Base-by-base conservation (phyloP, 139 green algal genomes). In the Chlorella vulgaris region DNA sequence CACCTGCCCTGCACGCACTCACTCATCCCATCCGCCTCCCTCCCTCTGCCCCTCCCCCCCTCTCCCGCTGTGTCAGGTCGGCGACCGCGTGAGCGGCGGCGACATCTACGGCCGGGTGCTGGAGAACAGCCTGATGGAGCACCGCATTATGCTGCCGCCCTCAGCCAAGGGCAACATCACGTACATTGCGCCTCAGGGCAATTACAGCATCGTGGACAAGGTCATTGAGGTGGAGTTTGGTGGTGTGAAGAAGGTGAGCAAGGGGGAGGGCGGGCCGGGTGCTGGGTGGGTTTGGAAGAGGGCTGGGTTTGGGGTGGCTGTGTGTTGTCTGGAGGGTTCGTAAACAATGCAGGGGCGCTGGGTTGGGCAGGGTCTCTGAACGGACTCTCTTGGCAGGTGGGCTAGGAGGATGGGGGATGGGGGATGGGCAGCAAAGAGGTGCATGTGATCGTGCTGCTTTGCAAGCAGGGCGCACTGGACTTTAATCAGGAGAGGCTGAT, bases 141-240 rank as follows among this genome's bases (percentile, higher is more conserved):
- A 99, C 90, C 84, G 84, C 61, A 84, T 99, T 21, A 97, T 98
- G 94, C 84, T 98, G 77, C 97, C 96, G 0, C 95, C 97, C 10
- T 87, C 83, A 18, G 94, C 95, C 0, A 88, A 91, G 26, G 97
- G 97, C 31, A 95, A 88, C 35, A 86, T 99, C 63, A 95, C 90
- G 55, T 99, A 96, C 86, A 91, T 99, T 24, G 97, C 97, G 0
- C 94, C 94, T 15, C 60, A 90, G 7, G 96, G 96, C 24, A 76
- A 97, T 33, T 99, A 99, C 92, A 94, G 83, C 60, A 86, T 98
- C 22, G 79, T 93, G 0, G 95, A 98, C 78, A 93, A 96, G 81
- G 92, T 99, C 33, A 96, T 99, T 53, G 97, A 99, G 88, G 84
- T 99, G 31, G 97, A 99, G 84, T 99, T 99, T 91, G 88, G 94